Conservation (phyloP, 305 asterid genomes). For the Plantago lanceolata region DNA sequence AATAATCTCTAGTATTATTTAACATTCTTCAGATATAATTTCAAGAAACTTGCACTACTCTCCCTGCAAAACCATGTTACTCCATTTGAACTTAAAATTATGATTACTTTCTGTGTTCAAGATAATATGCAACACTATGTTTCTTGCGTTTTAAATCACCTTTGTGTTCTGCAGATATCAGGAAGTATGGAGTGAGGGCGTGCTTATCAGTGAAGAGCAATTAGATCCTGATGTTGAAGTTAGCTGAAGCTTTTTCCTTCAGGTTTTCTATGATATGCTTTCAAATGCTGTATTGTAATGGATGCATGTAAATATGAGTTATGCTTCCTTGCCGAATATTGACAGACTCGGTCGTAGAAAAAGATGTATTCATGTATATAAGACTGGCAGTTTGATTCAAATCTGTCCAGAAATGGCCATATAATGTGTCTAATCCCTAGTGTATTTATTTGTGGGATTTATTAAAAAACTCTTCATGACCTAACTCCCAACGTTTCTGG, state of each 20-base stretch:
- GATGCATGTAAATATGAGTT: neutral
- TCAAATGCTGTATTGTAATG: neutral
- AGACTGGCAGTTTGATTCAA: too few species aligned
- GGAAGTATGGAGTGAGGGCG: slow-evolving; percentile 89
- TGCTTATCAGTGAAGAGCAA: slow-evolving; percentile 54
- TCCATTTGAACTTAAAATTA: neutral
- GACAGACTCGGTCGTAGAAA: too few species aligned
- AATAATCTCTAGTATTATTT: too few species aligned
- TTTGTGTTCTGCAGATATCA: slow-evolving; percentile 36
- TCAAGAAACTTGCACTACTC: too few species aligned
- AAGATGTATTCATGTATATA: too few species aligned
- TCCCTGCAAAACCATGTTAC: neutral
- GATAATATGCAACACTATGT: neutral
- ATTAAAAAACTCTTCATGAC: too few species aligned
- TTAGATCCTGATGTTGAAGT: slow-evolving; percentile 49
- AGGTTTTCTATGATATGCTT: neutral
- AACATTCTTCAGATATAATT: too few species aligned
- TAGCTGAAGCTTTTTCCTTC: slow-evolving; percentile 22
- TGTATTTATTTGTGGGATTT: too few species aligned
- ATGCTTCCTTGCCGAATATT: too few species aligned
- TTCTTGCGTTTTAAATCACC: neutral
- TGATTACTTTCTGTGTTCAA: neutral
- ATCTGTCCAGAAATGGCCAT: too few species aligned
- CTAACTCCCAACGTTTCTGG: neutral
- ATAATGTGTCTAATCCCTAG: too few species aligned